These are phyloP conservation scores for Epichloe glyceriae DNA, from an alignment of 2,329 filamentous ascomycete species.

Conservation along the genomic window DNA sequence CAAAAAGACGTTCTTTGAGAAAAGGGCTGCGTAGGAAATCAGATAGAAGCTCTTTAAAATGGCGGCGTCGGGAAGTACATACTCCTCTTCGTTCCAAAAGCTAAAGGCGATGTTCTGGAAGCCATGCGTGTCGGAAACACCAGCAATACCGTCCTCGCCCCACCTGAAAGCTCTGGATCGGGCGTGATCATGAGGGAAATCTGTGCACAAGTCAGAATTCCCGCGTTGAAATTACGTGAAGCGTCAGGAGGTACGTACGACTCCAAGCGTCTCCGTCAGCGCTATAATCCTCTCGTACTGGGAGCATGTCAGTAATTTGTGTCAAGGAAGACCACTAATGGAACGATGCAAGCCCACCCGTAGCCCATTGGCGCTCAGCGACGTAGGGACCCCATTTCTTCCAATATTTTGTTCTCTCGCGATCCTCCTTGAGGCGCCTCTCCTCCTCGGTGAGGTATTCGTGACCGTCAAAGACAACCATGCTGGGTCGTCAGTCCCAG, in stretches of 20 bases:
- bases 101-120: conserved; percentile 86
- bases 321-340: not conserved
- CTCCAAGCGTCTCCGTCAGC: conserved; percentile 92
- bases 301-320: conserved; percentile 13
- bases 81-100: conserved; percentile 98
- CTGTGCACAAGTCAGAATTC: conserved; percentile 28
- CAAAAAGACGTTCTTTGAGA: conserved; percentile 89
- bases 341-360: conserved; percentile 42
- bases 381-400: conserved; percentile 97
- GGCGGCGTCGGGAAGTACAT: conserved; percentile 3
- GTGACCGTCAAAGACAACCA: conserved; percentile 84
- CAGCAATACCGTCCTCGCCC: conserved; percentile 95
- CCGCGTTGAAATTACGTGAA: conserved; percentile 4
- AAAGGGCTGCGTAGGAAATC: conserved; percentile 49
- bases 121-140: conserved; percentile 83
- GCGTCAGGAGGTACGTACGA: conserved; percentile 43
- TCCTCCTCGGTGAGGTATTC: conserved; percentile 85
- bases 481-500: conserved; percentile 26
- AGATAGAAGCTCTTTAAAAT: not conserved
- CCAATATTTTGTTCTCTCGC: conserved; percentile 79
- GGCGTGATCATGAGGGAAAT: conserved; percentile 89
- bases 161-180: conserved; percentile 81
- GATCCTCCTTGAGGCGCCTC: conserved; percentile 76
- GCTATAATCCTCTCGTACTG: conserved; percentile 79
- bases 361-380: conserved; percentile 90